Evolutionary conservation across 2,329 filamentous ascomycete genomes (phyloP), one percentile per base, ranked within the genome.

Genomic region (Orbilia blumenaviensis): DNA sequence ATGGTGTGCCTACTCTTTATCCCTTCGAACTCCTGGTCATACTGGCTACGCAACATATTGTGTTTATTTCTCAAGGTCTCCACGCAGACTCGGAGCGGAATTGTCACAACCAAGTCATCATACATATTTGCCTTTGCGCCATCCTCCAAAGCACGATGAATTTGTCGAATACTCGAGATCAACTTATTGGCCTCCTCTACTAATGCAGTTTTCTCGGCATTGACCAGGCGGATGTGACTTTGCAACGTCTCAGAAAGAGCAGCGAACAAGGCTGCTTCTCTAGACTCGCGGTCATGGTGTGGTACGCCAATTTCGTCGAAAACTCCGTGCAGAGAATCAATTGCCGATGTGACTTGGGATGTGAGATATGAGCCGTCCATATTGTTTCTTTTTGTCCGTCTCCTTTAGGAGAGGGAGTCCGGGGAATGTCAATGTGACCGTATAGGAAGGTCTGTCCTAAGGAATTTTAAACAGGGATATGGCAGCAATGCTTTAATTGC

Each of bases 291-390:
- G 83, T 98, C 95, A 89, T 97, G 93, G 81, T 86, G 89, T 27
- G 94, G 89, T n/a, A 99, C 92, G 73, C 95, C 95, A 81, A 99
- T 99, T 82, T 99, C 94, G 83, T 99, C 95, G 81, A 97, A 99
- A 71, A 98, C 88, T 79, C 91, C 92, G 84, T 98, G 94, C 77
- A 99, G 88, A 36, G 73, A 77, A 14, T 72, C 62, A 27, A 77
- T 50, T 54, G 71, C 71, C 36, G 61, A 72, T 52, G 66, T 64
- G 44, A 77, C 73, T 54, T 77, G 73, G 44, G 73, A 71, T 60
- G 66, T 48, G 23, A 77, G 73, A 27, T 77, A 77, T 29, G 66
- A 71, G 25, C 66, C 66, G 56, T 77, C 73, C 73, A 77, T 77
- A 23, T 62, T n/a, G n/a, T n/a, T 27, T 44, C 10, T 34, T 75